A percentile compares a stretch with the other conserved stretches of the same genome.
Evolutionary conservation across 192 early-diverging fungal genomes (phyloP).

Genomic region (Podochytrium sp.): DNA sequence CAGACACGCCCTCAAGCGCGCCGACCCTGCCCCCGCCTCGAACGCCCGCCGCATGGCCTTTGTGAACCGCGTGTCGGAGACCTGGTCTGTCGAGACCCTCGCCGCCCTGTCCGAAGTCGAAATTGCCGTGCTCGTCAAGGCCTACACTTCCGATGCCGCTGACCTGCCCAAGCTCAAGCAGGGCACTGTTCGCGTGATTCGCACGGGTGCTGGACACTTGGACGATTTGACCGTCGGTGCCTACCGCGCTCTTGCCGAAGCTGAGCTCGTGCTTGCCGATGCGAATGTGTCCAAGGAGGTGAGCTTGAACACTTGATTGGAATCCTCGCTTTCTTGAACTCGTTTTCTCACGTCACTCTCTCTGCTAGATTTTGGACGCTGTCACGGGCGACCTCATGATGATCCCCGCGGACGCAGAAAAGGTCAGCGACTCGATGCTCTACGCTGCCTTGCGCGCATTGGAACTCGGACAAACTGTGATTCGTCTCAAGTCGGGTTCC

Average conservation of each 20-base stretch:
- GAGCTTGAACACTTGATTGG: too few relatives aligned
- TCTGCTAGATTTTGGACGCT: constrained; percentile 27
- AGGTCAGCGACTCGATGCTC: neutral
- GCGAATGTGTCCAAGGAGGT: constrained; percentile 21
- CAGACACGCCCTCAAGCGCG: constrained; percentile 48
- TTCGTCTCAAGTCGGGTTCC: constrained; percentile 19
- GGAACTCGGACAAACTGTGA: constrained; percentile 30
- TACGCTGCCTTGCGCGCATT: constrained; percentile 25
- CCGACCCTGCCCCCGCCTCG: constrained; percentile 57
- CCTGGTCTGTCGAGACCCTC: constrained; percentile 80
- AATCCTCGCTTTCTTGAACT: too few relatives aligned
- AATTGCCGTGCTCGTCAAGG: constrained; percentile 24
- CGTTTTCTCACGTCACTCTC: too few relatives aligned
- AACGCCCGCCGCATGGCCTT: constrained; percentile 75
- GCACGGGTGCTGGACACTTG: constrained; percentile 21
- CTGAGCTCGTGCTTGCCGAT: constrained; percentile 34
- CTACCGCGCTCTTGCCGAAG: constrained; percentile 20
- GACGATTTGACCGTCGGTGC: constrained; percentile 32
- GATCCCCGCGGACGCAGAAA: neutral
- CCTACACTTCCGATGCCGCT: neutral
- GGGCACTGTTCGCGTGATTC: constrained; percentile 26
- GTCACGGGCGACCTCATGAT: constrained; percentile 25
- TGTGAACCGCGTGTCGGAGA: constrained; percentile 79
- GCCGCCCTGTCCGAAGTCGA: constrained; percentile 66
- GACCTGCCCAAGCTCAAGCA: constrained; percentile 7